A percentile compares a stretch with the other conserved stretches of the same genome.
Evolutionary conservation across 768 basidiomycete genomes (phyloP).

Genomic region (Floccularia luteovirens): DNA sequence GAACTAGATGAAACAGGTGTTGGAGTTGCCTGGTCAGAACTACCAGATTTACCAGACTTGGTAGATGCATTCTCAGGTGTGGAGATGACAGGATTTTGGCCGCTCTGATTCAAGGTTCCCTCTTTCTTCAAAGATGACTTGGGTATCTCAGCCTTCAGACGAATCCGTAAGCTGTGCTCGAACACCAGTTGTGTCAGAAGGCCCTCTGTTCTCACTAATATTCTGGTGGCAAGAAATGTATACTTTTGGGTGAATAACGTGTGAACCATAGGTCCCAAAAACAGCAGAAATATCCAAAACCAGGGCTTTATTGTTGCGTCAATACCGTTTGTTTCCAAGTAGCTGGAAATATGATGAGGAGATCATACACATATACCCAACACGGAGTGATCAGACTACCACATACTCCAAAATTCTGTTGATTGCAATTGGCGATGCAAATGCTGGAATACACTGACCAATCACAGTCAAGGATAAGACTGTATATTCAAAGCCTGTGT

Average conservation of each 20-base stretch:
- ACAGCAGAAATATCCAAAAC: conserved; percentile 10
- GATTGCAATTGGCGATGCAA: conserved; percentile 30
- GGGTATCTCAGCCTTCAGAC: conserved; percentile 39
- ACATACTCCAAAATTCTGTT: conserved; percentile 30
- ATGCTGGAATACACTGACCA: conserved; percentile 14
- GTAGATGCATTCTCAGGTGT: background rate
- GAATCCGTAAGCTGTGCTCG: conserved; percentile 44
- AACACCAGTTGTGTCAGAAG: conserved; percentile 31
- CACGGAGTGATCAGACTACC: conserved; percentile 17
- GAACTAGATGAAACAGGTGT: background rate
- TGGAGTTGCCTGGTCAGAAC: background rate
- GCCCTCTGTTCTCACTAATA: conserved; percentile 38
- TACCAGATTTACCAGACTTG: background rate
- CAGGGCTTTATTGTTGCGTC: conserved; percentile 8
- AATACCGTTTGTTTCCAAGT: conserved; percentile 13
- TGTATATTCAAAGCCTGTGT: conserved; percentile 17
- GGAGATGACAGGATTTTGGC: background rate
- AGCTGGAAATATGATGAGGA: conserved; percentile 7
- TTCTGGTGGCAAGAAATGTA: conserved; percentile 36
- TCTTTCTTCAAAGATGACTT: background rate
- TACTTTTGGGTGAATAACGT: conserved; percentile 17
- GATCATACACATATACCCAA: conserved; percentile 26
- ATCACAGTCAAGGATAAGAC: conserved; percentile 19
- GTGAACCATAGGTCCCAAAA: conserved; percentile 4
- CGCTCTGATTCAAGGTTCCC: too few species aligned